Evolutionary conservation across 768 basidiomycete genomes (phyloP).

Genomic region (Tylopilus vinaceipallidus): DNA sequence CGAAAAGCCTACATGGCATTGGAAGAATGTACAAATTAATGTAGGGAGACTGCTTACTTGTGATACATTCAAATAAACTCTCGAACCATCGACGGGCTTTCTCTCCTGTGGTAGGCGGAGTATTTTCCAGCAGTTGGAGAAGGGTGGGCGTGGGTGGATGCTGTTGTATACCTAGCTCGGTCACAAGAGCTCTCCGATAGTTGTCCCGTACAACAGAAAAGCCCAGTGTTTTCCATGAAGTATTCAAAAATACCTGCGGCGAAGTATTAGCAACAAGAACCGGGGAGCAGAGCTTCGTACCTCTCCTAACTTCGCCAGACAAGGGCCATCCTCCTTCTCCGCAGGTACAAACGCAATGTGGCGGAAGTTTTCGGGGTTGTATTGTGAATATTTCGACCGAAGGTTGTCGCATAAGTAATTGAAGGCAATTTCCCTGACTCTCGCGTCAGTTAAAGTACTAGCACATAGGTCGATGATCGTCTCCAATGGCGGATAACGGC

Average conservation of each 20-base stretch:
- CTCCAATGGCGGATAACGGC: slow-evolving; percentile 60
- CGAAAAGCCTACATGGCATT: slow-evolving; percentile 48
- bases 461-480: slow-evolving; percentile 60
- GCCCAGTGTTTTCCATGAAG: slow-evolving; percentile 65
- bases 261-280: not conserved
- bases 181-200: slow-evolving; percentile 44
- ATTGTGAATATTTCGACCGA: not conserved
- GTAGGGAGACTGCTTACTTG: slow-evolving; percentile 40
- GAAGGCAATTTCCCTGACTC: slow-evolving; percentile 55
- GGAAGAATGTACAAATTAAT: not conserved
- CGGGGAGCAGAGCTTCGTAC: not conserved
- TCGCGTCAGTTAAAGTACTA: slow-evolving; percentile 35
- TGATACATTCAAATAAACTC: slow-evolving; percentile 53
- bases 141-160: slow-evolving; percentile 63
- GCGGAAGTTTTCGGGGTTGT: slow-evolving; percentile 51
- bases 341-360: slow-evolving; percentile 1
- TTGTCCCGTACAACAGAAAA: slow-evolving; percentile 62
- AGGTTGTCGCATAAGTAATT: slow-evolving; percentile 55
- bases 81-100: slow-evolving; percentile 65
- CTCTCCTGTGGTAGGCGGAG: slow-evolving; percentile 49
- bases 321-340: not conserved
- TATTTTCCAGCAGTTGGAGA: slow-evolving; percentile 51
- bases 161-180: slow-evolving; percentile 62
- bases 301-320: not conserved
- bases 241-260: slow-evolving; percentile 2